Evolutionary conservation across 2,329 filamentous ascomycete genomes (phyloP), one percentile per base, ranked within the genome.

Genomic region (Ophidiomyces ophidiicola): DNA sequence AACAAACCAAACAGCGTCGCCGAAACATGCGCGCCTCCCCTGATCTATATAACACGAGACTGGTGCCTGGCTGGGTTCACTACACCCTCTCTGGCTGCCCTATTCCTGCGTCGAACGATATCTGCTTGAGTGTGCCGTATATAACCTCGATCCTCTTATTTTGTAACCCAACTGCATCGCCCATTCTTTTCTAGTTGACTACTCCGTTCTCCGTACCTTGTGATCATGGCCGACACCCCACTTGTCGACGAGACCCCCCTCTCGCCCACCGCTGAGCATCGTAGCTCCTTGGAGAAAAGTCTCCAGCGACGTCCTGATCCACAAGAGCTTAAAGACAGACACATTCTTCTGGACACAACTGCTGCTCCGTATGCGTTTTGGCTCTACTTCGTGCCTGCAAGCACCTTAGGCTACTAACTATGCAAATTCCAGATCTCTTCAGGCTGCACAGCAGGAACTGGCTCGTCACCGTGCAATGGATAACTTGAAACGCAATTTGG

Each of bases 281-380:
- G 69, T 36, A 78, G 83, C 66, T 84, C 80, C 3, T 69, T 86
- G 8, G 79, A 83, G 60, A 76, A 78, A 51, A 76, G 82, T 53
- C 68, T 85, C 39, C 72, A 78, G 57, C 74, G 78, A 51, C 80
- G 84, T 28, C 81, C 81, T 17, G 74, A 70, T 34, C 53, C 61
- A 10, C 67, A 80, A 54, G 78, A 82, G 45, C 63, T 82, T 44
- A 81, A 79, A 61, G 72, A 80, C 48, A 64, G 74, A 45, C 73
- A 82, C 53, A 82, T 82, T 46, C 58, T 82, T 36, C 66, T 80
- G 3, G 72, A 80, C 51, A 80, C 75, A 2, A 77, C 67, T 50
- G 74, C 75, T 48, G 78, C 78, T 31, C 78, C 78, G 71, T 80
- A 64, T 45, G 71, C 44, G n/a, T 21, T 36, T 25, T 15, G 11